Evolutionary conservation across 495 filamentous ascomycete genomes (phyloP), one percentile per base, ranked within the genome.

Genomic region (Penicillium tannophilum): DNA sequence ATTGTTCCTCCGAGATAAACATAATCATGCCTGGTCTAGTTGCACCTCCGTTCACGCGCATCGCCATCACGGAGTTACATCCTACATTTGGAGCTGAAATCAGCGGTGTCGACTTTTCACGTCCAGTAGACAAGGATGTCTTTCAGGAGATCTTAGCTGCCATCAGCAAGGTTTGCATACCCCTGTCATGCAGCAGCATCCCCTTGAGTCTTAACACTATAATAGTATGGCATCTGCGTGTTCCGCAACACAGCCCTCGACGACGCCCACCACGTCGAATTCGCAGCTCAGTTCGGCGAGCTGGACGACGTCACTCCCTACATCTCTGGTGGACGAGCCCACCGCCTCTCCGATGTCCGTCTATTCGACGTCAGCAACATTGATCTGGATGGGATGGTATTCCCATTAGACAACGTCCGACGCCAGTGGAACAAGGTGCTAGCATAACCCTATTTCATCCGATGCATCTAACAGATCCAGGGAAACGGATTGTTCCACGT

Each of bases 401-500:
- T 65, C 41, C 50, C 47, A 9, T 11, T 56, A 17, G 45, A 60
- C 11, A 65, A 54, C 33, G 49, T 56, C 17, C 59, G 78, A 14
- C 70, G 71, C 26, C 77, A 78, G 62, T 66, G 65, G 28, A 78
- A 77, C 45, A 68, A 66, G 59, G 65, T 65, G 20, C 52, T 16
- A 33, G 26, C 19, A 30, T 14, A 30, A 43, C 12, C 16, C 14
- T 9, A 31, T 17, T 2, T n/a, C 33, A n/a, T 10, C 17, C 2
- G n/a, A 24, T 30, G 4, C 42, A 33, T 39, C 36, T 42, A 41
- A 31, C 33, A 42, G 3, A 16, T 2, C 9, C 43, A 78, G 52
- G 82, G 83, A 39, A 88, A 88, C 61, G 71, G 67, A 8, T 71
- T 86, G n/a, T 88, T 81, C 67, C 85, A 88, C 61, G 78, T 77